Conservation (phyloP, 345 rosid species). For the Mercurialis annua region DNA sequence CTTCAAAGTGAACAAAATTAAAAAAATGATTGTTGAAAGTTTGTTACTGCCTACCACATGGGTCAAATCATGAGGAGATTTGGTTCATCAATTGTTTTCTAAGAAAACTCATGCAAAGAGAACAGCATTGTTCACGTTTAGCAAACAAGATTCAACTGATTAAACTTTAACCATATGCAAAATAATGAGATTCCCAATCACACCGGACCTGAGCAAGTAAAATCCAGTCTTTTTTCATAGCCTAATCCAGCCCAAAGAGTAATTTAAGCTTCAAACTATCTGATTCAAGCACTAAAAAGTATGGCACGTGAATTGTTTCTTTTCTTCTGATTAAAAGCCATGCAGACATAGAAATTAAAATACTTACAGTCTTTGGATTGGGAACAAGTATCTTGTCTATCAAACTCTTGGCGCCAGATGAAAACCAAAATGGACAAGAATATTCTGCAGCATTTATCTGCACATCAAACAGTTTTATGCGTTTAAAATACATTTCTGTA, state of each 20-base stretch:
- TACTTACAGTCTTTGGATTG: constrained; percentile 78
- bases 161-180: not conserved
- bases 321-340: not conserved
- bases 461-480: constrained; percentile 15
- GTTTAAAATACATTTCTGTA: constrained; percentile 13
- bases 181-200: not conserved
- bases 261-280: not conserved
- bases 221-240: not conserved
- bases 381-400: constrained; percentile 73
- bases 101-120: not conserved
- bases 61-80: not conserved
- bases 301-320: not conserved
- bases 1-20: not conserved
- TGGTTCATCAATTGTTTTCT: not conserved
- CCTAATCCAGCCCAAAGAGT: not conserved
- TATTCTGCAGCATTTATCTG: constrained; percentile 81
- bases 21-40: not conserved
- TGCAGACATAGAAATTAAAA: constrained; percentile 19
- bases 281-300: not conserved
- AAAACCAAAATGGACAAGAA: constrained; percentile 81
- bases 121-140: not conserved
- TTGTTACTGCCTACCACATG: not conserved
- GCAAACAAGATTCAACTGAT: not conserved
- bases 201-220: not conserved
- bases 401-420: constrained; percentile 58